These are phyloP conservation scores for Agastache rugosa DNA, from an alignment of 257 asterid species.

Conservation along the genomic window DNA sequence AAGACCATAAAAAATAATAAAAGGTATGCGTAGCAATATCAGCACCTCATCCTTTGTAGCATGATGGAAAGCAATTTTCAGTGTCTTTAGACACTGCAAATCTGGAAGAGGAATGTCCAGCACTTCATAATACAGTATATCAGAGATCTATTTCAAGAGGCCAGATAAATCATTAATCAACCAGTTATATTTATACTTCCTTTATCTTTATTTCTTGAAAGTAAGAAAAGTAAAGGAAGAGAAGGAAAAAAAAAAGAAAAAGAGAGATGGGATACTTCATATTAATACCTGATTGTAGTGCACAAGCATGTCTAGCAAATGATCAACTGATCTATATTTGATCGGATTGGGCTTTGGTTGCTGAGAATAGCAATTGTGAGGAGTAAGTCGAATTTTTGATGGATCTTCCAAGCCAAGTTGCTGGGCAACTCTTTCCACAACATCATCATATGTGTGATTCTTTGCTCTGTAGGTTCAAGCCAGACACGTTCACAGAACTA, in stretches of 20 bases:
- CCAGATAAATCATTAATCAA: conserved; percentile 28
- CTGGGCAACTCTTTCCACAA: conserved; percentile 90
- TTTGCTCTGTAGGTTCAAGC: conserved; percentile 67
- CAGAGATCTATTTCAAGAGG: conserved; percentile 68
- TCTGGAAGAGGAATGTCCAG: conserved; percentile 99
- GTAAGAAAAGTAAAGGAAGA: neutral
- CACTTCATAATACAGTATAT: conserved; percentile 92
- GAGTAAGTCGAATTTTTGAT: conserved; percentile 93
- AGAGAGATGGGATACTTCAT: neutral
- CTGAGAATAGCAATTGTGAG: conserved; percentile 98
- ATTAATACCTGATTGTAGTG: conserved; percentile 92
- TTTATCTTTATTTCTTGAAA: neutral
- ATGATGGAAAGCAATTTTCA: conserved; percentile 95
- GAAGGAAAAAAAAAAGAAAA: neutral
- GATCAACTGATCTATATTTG: conserved; percentile 87
- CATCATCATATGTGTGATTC: conserved; percentile 92
- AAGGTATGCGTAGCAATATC: conserved; percentile 15
- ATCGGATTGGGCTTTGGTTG: conserved; percentile 95
- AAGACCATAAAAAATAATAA: neutral
- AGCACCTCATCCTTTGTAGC: conserved; percentile 94
- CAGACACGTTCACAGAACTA: conserved; percentile 32
- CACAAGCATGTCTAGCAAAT: conserved; percentile 90
- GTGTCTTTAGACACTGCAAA: conserved; percentile 87
- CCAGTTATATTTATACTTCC: neutral
- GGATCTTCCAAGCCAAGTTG: conserved; percentile 87